These are phyloP conservation scores for Pezicula rhizophila DNA, from an alignment of 2,329 filamentous ascomycete species.

Conservation along the genomic window DNA sequence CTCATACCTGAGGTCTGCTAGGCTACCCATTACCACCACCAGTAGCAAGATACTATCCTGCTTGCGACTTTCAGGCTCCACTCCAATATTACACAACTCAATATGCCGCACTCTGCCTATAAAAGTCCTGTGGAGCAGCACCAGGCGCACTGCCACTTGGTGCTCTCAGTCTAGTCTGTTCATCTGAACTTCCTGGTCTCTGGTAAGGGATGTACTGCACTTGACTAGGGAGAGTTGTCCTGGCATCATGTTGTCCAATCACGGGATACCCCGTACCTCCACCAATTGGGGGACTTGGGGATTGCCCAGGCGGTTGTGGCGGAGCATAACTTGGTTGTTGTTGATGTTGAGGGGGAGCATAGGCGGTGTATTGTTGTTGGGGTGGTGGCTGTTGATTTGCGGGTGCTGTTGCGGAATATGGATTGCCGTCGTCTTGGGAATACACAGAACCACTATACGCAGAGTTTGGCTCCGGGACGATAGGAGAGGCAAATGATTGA, in stretches of 20 bases:
- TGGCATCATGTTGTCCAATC: constrained; percentile 38
- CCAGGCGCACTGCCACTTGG: constrained; percentile 31
- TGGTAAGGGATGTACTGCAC: constrained; percentile 55
- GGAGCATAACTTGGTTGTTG: constrained; percentile 21
- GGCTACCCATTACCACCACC: too few species aligned
- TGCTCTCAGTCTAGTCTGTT: constrained; percentile 7
- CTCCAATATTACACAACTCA: constrained; percentile 5
- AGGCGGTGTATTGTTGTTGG: constrained; percentile 26
- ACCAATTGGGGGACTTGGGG: constrained; percentile 18
- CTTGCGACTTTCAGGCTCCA: background rate
- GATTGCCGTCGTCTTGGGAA: constrained; percentile 19
- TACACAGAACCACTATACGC: constrained; percentile 23
- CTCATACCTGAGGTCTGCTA: too few species aligned
- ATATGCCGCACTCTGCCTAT: constrained; percentile 38
- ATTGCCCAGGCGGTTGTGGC: constrained; percentile 23
- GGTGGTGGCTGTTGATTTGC: constrained; percentile 15
- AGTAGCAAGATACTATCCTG: too few species aligned
- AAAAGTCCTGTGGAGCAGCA: constrained; percentile 42
- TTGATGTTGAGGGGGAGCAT: constrained; percentile 16
- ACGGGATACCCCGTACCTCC: constrained; percentile 19
- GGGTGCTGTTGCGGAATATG: constrained; percentile 16
- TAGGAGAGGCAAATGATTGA: constrained; percentile 69
- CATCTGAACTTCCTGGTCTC: constrained; percentile 20
- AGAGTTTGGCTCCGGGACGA: constrained; percentile 40
- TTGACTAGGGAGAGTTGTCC: constrained; percentile 46